Evolutionary conservation across 1,139 yeast species (phyloP).

Genomic region (Pichia sp.): DNA sequence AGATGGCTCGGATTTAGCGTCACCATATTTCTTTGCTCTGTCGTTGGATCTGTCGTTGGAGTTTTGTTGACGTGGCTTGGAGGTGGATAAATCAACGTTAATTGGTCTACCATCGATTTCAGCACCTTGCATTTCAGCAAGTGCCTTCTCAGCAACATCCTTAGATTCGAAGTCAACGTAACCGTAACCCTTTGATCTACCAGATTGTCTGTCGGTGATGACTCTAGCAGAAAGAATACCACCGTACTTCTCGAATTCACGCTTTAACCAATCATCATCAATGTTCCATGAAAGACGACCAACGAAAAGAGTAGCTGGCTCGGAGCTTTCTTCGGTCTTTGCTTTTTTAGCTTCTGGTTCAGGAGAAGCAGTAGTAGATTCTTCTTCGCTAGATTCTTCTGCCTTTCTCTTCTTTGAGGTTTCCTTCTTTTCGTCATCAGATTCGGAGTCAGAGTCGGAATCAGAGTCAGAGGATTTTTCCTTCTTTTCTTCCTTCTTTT

Average conservation of each 20-base stretch:
- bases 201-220: conserved; percentile 85
- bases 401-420: conserved; percentile 15
- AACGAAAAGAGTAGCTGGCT: conserved; percentile 87
- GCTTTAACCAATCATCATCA: conserved; percentile 88
- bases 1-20: conserved; percentile 83
- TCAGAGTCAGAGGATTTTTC: conserved; percentile 31
- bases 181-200: conserved; percentile 96
- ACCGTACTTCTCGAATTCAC: conserved; percentile 78
- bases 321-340: conserved; percentile 34
- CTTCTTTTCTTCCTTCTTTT: conserved; percentile 16
- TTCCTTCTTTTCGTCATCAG: conserved; percentile 30
- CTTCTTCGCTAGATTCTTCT: conserved; percentile 23
- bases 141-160: conserved; percentile 82
- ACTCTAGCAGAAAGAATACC: conserved; percentile 89
- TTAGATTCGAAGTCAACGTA: conserved; percentile 87
- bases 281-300: conserved; percentile 97
- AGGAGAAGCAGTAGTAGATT: conserved; percentile 37
- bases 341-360: conserved; percentile 33
- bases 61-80: conserved; percentile 62
- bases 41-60: conserved; percentile 43
- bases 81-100: conserved; percentile 86
- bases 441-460: conserved; percentile 29
- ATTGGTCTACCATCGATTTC: conserved; percentile 97
- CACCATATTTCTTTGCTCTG: conserved; percentile 88
- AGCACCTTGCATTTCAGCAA: conserved; percentile 78